Evolutionary conservation across 306 rosid species (phyloP).

Genomic region (Vigna hirtella): DNA sequence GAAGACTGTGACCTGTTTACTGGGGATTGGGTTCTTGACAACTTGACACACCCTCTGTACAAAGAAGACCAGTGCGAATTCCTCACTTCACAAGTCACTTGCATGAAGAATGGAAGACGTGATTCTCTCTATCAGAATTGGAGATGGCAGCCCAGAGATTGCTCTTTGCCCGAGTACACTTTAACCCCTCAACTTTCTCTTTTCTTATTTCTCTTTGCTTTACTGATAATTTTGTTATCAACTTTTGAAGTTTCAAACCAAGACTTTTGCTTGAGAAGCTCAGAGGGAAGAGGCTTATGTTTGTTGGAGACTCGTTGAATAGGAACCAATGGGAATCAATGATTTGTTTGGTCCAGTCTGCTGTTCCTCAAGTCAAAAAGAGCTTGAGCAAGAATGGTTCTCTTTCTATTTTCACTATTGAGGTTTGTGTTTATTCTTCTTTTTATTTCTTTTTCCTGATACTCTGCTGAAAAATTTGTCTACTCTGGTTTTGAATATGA

Average conservation of each 20-base stretch:
- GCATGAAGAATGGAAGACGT: conserved; percentile 86
- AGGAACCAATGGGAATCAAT: conserved; percentile 99
- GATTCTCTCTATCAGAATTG: conserved; percentile 89
- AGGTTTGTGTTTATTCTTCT: conserved; percentile 53
- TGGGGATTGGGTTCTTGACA: conserved; percentile 90
- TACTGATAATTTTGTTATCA: not conserved
- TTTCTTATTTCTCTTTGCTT: not conserved
- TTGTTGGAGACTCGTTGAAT: conserved; percentile 95
- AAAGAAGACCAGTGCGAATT: conserved; percentile 91
- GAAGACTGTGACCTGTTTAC: conserved; percentile 85
- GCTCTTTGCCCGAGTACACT: conserved; percentile 81
- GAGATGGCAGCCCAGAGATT: conserved; percentile 95
- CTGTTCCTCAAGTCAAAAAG: conserved; percentile 69
- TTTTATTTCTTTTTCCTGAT: not conserved
- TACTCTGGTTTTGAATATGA: not conserved
- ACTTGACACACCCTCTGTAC: conserved; percentile 75
- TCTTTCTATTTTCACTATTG: conserved; percentile 70
- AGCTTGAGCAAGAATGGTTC: conserved; percentile 76
- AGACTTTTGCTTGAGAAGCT: conserved; percentile 83
- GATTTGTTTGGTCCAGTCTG: conserved; percentile 87
- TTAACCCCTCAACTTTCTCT: not conserved
- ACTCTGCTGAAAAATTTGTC: not conserved
- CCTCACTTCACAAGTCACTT: conserved; percentile 85
- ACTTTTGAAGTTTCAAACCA: conserved; percentile 71
- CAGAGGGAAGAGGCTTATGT: conserved; percentile 95